Evolutionary conservation across 768 basidiomycete species (phyloP), one percentile per base, ranked within the genome.

Genomic region (Termitomyces sp.): DNA sequence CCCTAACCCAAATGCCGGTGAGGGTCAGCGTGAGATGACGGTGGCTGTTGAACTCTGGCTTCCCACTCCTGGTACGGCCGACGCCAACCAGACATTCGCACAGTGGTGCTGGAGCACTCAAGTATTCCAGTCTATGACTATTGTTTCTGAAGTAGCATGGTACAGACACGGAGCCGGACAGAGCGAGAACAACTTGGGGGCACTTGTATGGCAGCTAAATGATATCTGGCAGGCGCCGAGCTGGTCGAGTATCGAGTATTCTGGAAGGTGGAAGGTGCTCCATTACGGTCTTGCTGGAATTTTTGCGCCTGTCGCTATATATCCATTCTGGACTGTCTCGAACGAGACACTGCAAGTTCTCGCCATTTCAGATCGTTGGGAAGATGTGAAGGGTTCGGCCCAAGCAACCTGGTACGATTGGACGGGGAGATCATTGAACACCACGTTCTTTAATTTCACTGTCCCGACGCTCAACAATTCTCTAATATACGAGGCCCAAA

Each of bases 81-180:
- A 82, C 64, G 57, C 76, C 20, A 83, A 86, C 59, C 78, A 82
- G 64, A 85, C 83, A 0, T 85, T 86, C 67, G 80, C 83, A 0
- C 82, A 84, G 64, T 84, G 83, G 83, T 84, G 81, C 68, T 86
- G 77, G 74, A 82, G 81, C 68, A 84, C 83, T 3, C 84, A 85
- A 63, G 62, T 84, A 20, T 84, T 84, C 78, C 84, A 84, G 62
- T 72, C 79, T 20, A 77, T 85, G 76, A 78, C 80, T 48, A 83
- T 84, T 74, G 74, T 78, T n/a, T 75, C 82, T n/a, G 73, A 85
- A 65, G 77, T 84, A 44, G 77, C 82, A 6, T 85, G 77, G 74
- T 86, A 86, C 69, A 74, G 84, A 38, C 80, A 78, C 36, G 82
- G 83, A n/a, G 81, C 84, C 0, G 83, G 83, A 7, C 73, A 74